Conservation (phyloP, 805 yeast genomes). For the Candida nonsorbophila region DNA sequence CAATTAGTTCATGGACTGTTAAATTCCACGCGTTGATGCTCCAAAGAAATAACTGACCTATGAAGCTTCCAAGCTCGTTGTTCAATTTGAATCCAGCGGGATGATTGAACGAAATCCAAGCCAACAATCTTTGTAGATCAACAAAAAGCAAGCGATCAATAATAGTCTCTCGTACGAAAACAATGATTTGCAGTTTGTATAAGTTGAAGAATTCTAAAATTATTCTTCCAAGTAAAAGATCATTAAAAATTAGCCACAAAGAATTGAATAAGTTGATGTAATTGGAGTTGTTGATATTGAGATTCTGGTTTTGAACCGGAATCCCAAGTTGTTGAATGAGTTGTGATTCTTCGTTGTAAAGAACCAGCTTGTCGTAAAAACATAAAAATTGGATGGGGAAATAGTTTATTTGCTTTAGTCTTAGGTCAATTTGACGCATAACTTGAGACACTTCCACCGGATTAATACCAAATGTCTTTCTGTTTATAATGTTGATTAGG, state of each 20-base stretch:
- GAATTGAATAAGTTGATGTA: slow-evolving; percentile 81
- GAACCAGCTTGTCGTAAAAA: slow-evolving; percentile 38
- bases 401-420: slow-evolving; percentile 69
- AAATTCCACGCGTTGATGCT: slow-evolving; percentile 63
- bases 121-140: slow-evolving; percentile 44
- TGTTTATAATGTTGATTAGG: slow-evolving; percentile 22
- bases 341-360: slow-evolving; percentile 29
- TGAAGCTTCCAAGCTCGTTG: slow-evolving; percentile 74
- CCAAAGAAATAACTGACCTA: slow-evolving; percentile 87
- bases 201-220: slow-evolving; percentile 43
- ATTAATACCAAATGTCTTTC: slow-evolving; percentile 13
- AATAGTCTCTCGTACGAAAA: slow-evolving; percentile 17
- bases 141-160: slow-evolving; percentile 39
- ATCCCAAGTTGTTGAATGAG: slow-evolving; percentile 40
- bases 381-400: slow-evolving; percentile 76
- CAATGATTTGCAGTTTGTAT: slow-evolving; percentile 16
- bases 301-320: slow-evolving; percentile 29
- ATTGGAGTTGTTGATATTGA: slow-evolving; percentile 41
- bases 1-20: slow-evolving; percentile 4
- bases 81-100: slow-evolving; percentile 95
- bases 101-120: slow-evolving; percentile 70
- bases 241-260: slow-evolving; percentile 83
- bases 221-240: slow-evolving; percentile 66
- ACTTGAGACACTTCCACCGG: slow-evolving; percentile 49
- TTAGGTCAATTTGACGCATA: slow-evolving; percentile 72